Base-by-base conservation (phyloP, 441 rosid genomes). In the Jatropha multifida region DNA sequence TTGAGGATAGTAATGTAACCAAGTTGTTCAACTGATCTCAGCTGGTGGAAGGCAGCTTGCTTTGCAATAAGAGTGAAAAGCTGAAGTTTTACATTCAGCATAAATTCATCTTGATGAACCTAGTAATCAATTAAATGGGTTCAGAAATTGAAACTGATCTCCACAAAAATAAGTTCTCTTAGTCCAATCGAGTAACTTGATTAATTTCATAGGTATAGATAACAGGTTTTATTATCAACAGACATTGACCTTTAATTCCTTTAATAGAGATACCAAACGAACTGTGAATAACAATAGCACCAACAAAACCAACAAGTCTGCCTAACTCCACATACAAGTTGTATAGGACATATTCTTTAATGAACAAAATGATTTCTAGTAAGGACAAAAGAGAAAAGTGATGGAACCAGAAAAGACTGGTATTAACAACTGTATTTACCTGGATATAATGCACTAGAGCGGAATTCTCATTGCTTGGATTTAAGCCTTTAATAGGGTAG, bases 11-110 rank as follows among this genome's bases (percentile, higher is more conserved):
- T 86, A 72, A 90, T 88, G 85, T 94, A 94, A 46, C 98, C 98
- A 73, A 94, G 96, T 80, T 92, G 97, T 86, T 94, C 97, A 13
- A 94, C 90, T 17, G 96, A 81, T 83, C 98, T 87, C 79, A 94
- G 97, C 86, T 94, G 97, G 80, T 94, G 96, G 83, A 89, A 94
- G 70, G 96, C 88, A 41, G 94, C 84, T 81, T 89, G 94, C 87
- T 90, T 94, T 78, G 97, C 94, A 32, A 87, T 77, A 13, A 89
- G 87, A 76, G 82, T 84, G 80, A 94, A 84, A 71, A 92, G 97
- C 86, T 89, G 91, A 80, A 92, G 93, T 77, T 88, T 88, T 70
- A 83, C 92, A 74, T 92, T 94, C 86, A 84, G 77, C 69, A 81
- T 11, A 67, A 88, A 82, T 73, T 92, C 93, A 83, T 94, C 98